Percentiles rank a stretch among this genome's conserved stretches.
These are phyloP conservation scores for Salicornia ramosissima DNA, from an alignment of 148 eudicot species.

Conservation along the genomic window DNA sequence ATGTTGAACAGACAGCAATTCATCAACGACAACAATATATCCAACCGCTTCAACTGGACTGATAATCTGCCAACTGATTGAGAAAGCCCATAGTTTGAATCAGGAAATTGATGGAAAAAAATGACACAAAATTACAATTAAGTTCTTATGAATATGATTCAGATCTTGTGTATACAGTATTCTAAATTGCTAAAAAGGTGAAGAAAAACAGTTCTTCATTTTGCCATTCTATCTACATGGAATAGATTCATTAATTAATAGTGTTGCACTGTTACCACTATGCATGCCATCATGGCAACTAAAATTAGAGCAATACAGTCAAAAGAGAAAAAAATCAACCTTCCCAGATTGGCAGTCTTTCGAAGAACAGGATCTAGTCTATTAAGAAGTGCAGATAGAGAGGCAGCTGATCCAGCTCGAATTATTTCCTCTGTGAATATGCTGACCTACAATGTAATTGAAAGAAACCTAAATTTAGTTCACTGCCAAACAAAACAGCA, in stretches of 20 bases:
- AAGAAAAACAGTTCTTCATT: background rate
- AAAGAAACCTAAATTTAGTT: slow-evolving; percentile 17
- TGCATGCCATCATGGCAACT: slow-evolving; percentile 6
- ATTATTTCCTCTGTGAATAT: slow-evolving; percentile 96
- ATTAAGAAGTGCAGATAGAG: slow-evolving; percentile 87
- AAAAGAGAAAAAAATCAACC: slow-evolving; percentile 38
- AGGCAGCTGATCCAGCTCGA: slow-evolving; percentile 97
- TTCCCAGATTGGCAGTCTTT: slow-evolving; percentile 86
- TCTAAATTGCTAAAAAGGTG: background rate
- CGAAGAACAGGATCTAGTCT: slow-evolving; percentile 94
- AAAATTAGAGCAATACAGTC: background rate
- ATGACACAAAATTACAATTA: background rate
- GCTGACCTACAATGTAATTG: slow-evolving; percentile 49
- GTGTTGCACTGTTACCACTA: too few relatives aligned
- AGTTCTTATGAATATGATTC: background rate
- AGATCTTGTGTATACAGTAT: background rate
- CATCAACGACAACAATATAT: slow-evolving; percentile 83
- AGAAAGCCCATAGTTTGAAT: slow-evolving; percentile 19
- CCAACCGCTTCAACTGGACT: slow-evolving; percentile 96
- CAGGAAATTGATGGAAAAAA: slow-evolving; percentile 9
- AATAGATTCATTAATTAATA: background rate
- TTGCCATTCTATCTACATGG: background rate
- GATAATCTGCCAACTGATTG: slow-evolving; percentile 93
- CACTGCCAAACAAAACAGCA: background rate
- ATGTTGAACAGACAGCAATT: slow-evolving; percentile 89